Percentiles rank a stretch among this genome's conserved stretches.
These are phyloP conservation scores for Hypoxylon crocopeplum DNA, from an alignment of 495 filamentous ascomycete genomes.

Conservation along the genomic window DNA sequence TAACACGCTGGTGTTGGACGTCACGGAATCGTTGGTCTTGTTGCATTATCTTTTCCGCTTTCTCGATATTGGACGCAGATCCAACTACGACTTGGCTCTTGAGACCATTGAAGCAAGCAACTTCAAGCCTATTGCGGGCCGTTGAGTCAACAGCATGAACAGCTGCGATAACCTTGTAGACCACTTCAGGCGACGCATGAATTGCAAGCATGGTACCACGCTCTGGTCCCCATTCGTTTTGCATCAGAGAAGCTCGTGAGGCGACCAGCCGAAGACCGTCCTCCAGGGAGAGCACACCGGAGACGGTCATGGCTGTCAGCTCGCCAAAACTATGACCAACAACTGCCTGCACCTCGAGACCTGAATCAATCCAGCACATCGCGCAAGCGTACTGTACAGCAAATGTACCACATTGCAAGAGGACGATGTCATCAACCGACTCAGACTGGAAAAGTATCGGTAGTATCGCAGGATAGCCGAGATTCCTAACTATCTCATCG, in stretches of 20 bases:
- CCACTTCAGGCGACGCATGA: constrained; percentile 14
- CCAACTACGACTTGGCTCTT: constrained; percentile 46
- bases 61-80: constrained; percentile 28
- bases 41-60: constrained; percentile 16
- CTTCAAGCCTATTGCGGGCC: constrained; percentile 28
- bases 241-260: constrained; percentile 53
- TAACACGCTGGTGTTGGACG: constrained; percentile 37
- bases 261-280: constrained; percentile 49
- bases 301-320: constrained; percentile 52
- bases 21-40: constrained; percentile 7
- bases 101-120: constrained; percentile 52
- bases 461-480: constrained; percentile 50
- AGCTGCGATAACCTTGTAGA: background rate
- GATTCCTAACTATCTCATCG: constrained; percentile 25
- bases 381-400: constrained; percentile 59
- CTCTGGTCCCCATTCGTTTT: constrained; percentile 54
- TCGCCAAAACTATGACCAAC: constrained; percentile 65
- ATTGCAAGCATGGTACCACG: constrained; percentile 57
- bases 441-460: constrained; percentile 56
- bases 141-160: background rate
- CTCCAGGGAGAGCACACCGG: constrained; percentile 33
- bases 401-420: constrained; percentile 55
- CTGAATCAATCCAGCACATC: constrained; percentile 57
- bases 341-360: constrained; percentile 45
- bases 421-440: constrained; percentile 47